Conservation (phyloP, 106 monocot genomes). For the Acorus calamus region DNA sequence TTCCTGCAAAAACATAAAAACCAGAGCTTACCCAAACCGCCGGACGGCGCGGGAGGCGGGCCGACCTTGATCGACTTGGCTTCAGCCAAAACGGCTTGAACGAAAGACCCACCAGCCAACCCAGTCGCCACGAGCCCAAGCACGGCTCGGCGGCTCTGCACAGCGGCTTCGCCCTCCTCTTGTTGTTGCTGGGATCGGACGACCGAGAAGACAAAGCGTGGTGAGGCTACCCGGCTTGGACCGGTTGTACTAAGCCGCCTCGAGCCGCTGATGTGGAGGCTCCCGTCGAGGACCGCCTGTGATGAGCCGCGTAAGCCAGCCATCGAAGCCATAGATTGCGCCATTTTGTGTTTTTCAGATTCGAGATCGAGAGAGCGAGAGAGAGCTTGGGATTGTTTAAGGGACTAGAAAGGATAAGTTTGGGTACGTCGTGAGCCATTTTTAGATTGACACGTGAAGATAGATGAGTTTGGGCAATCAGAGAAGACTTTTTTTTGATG, state of each 20-base stretch:
- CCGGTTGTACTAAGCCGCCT: conserved; percentile 11
- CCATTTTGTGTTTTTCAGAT: conserved; percentile 12
- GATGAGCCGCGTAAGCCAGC: conserved; percentile 56
- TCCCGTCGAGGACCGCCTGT: conserved; percentile 48
- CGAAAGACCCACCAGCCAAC: conserved; percentile 49
- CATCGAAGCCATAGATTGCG: conserved; percentile 83
- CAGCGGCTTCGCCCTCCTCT: conserved; percentile 10
- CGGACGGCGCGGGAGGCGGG: conserved; percentile 77
- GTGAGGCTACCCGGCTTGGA: conserved; percentile 2
- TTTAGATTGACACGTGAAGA: conserved; percentile 22
- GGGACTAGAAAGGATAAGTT: neutral
- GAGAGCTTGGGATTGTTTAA: neutral
- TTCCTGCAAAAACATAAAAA: too few species aligned
- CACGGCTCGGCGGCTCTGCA: conserved; percentile 38
- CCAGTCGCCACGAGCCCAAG: conserved; percentile 58
- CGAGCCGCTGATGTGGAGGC: conserved; percentile 42
- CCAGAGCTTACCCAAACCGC: conserved; percentile 63
- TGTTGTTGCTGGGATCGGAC: conserved; percentile 31
- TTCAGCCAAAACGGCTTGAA: conserved; percentile 58
- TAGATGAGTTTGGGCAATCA: too few species aligned
- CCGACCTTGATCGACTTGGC: conserved; percentile 72
- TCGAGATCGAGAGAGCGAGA: neutral
- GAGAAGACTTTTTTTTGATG: too few species aligned
- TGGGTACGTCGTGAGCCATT: conserved; percentile 48
- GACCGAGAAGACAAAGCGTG: neutral